These are phyloP conservation scores for Panicum virgatum DNA, from an alignment of 202 grass and related monocot genomes.

Conservation along the genomic window DNA sequence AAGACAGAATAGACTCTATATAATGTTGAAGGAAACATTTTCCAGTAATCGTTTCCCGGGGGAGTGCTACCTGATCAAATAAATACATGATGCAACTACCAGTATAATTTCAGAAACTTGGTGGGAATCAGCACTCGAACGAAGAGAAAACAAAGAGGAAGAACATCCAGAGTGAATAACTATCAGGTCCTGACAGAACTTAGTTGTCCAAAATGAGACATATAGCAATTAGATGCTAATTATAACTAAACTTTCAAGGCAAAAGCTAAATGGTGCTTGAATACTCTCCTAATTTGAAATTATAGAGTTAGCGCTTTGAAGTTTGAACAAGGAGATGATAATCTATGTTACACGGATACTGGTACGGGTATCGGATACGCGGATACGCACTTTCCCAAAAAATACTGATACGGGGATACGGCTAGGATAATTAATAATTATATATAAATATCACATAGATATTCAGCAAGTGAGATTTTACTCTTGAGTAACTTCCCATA, in stretches of 20 bases:
- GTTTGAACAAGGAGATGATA: not conserved
- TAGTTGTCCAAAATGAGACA: not conserved
- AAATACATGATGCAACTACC: not conserved
- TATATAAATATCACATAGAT: too few species aligned
- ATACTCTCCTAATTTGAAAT: not conserved
- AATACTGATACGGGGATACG: too few species aligned
- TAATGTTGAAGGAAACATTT: conserved; percentile 96
- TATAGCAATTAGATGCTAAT: not conserved
- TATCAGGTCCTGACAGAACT: not conserved
- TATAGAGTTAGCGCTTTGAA: not conserved
- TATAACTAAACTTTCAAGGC: not conserved
- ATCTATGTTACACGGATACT: too few species aligned
- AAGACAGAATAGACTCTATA: conserved; percentile 87
- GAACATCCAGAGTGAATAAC: not conserved
- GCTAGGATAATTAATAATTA: too few species aligned
- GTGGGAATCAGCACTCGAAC: not conserved
- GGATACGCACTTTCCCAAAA: too few species aligned
- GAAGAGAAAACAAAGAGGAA: not conserved
- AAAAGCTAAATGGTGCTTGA: not conserved
- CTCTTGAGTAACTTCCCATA: too few species aligned
- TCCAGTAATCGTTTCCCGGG: conserved; percentile 75
- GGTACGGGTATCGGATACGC: too few species aligned
- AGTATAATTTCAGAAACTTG: conserved; percentile 18
- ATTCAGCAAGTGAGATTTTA: too few species aligned
- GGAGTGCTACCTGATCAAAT: conserved; percentile 75